Conservation (phyloP, 495 filamentous ascomycete genomes). For the Aspergillus bertholletiae region DNA sequence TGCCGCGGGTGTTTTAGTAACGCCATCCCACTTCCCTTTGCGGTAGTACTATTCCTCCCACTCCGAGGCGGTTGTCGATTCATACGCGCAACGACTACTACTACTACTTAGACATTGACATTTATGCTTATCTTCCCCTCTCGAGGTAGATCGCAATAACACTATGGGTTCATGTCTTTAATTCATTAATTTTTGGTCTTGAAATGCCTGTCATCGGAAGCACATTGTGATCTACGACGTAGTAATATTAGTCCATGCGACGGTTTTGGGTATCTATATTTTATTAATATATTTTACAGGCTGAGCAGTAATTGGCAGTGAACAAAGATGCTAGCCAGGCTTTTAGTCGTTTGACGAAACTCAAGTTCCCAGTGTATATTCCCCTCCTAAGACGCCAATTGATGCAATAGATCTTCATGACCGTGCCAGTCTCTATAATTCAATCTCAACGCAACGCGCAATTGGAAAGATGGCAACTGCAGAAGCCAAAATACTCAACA, state of each 20-base stretch:
- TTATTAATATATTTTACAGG: slow-evolving; percentile 13
- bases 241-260: neutral
- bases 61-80: too few relatives aligned
- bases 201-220: neutral
- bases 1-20: neutral
- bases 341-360: neutral
- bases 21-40: neutral
- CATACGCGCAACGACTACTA: too few relatives aligned
- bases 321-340: neutral
- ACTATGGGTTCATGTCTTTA: too few relatives aligned
- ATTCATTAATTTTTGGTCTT: too few relatives aligned
- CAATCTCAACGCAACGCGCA: neutral
- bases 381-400: neutral
- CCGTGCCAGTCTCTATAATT: neutral
- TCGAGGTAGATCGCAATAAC: neutral
- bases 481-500: neutral
- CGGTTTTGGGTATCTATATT: slow-evolving; percentile 33
- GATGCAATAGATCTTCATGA: neutral
- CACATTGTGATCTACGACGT: neutral
- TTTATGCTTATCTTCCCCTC: neutral
- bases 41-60: neutral
- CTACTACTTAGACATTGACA: neutral
- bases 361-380: neutral
- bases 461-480: neutral
- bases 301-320: neutral